These are phyloP conservation scores for Jaapia argillacea DNA, from an alignment of 768 basidiomycete genomes.

Conservation along the genomic window DNA sequence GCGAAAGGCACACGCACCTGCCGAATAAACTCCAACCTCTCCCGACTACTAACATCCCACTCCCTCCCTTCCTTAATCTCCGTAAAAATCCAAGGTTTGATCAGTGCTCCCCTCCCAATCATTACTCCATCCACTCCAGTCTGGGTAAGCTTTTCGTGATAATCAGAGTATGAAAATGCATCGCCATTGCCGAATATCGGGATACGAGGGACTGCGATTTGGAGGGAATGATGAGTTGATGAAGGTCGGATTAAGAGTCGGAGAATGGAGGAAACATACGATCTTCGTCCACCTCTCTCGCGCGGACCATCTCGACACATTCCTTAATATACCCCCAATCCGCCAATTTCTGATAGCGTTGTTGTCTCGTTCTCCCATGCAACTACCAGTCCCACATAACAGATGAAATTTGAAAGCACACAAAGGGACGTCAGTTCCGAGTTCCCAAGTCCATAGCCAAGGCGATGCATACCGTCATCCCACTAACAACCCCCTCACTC, in stretches of 20 bases:
- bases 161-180: slow-evolving; percentile 80
- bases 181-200: slow-evolving; percentile 98
- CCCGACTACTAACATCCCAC: slow-evolving; percentile 86
- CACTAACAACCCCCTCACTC: slow-evolving; percentile 45
- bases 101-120: slow-evolving; percentile 90
- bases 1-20: slow-evolving; percentile 55
- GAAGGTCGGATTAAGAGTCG: background rate
- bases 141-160: slow-evolving; percentile 67
- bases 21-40: slow-evolving; percentile 70
- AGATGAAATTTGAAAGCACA: no score
- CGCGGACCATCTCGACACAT: slow-evolving; percentile 76
- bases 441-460: background rate
- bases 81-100: slow-evolving; percentile 95
- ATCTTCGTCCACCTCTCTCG: slow-evolving; percentile 59
- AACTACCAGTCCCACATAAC: slow-evolving; percentile 40
- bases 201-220: slow-evolving; percentile 60
- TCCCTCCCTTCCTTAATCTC: slow-evolving; percentile 89
- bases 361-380: slow-evolving; percentile 93
- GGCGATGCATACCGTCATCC: slow-evolving; percentile 34
- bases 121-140: slow-evolving; percentile 91
- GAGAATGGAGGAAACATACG: slow-evolving; percentile 29
- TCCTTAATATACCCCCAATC: slow-evolving; percentile 93
- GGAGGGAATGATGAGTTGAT: background rate
- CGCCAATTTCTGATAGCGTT: slow-evolving; percentile 85
- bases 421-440: no score